Evolutionary conservation across 2,329 filamentous ascomycete genomes (phyloP).

Genomic region (Cladophialophora immunda): DNA sequence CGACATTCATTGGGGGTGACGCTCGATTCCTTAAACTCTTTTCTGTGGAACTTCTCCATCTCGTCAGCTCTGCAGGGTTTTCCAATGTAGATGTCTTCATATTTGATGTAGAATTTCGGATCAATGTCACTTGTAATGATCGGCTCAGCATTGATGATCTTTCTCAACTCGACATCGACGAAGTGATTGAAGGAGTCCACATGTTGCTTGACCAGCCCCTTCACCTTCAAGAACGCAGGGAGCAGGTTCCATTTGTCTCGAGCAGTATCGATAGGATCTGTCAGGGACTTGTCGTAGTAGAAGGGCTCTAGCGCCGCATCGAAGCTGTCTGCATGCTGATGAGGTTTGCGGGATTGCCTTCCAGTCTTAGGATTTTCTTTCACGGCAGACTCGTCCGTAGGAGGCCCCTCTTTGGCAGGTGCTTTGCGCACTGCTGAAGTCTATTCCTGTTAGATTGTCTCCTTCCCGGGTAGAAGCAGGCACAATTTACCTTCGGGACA

Average conservation of each 20-base stretch:
- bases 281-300: slow-evolving; percentile 73
- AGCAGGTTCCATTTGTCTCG: slow-evolving; percentile 95
- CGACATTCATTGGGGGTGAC: slow-evolving; percentile 96
- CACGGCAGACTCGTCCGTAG: background rate
- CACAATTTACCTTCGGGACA: slow-evolving; percentile 32
- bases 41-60: slow-evolving; percentile 66
- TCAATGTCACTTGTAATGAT: slow-evolving; percentile 92
- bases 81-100: slow-evolving; percentile 85
- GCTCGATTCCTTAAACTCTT: slow-evolving; percentile 55
- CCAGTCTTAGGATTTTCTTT: slow-evolving; percentile 23
- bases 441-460: slow-evolving; percentile 3
- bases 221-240: slow-evolving; percentile 97
- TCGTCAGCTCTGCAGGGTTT: slow-evolving; percentile 81
- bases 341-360: slow-evolving; percentile 30
- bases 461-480: background rate
- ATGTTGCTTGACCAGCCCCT: slow-evolving; percentile 95
- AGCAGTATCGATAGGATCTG: slow-evolving; percentile 74
- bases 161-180: slow-evolving; percentile 93
- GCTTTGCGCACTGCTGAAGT: slow-evolving; percentile 26
- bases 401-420: slow-evolving; percentile 16
- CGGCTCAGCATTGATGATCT: slow-evolving; percentile 91
- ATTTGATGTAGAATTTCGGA: slow-evolving; percentile 88
- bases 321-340: slow-evolving; percentile 54
- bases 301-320: slow-evolving; percentile 74
- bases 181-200: slow-evolving; percentile 99